Evolutionary conservation across 495 filamentous ascomycete genomes (phyloP), one percentile per base, ranked within the genome.

Genomic region (Penicillium riverlandense): DNA sequence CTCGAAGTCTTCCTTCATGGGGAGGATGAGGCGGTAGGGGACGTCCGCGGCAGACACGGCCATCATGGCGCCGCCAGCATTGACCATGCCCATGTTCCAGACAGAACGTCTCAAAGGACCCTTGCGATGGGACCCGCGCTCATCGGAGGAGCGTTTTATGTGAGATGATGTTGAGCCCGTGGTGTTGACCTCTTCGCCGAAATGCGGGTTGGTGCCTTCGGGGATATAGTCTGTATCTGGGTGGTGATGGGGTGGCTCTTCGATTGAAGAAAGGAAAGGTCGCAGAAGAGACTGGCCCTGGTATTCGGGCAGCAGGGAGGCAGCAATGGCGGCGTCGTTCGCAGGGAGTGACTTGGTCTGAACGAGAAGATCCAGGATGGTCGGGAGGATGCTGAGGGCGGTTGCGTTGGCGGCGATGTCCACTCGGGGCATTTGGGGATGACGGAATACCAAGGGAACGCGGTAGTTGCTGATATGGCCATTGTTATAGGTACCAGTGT

Each of bases 31-130:
- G 9, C 70, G 55, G 41, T 66, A 72, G 2, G 66, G 59, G 7
- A 53, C 35, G 13, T 47, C 54, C 7, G 70, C 61, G 8, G 65
- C 54, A 1, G 59, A 64, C 11, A 68, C 46, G 8, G 61, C 59
- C 11, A 74, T 39, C 44, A 67, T 56, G 0, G 63, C 55, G 13
- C 67, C 69, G 29, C 70, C 70, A 0, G 67, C 66, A 28, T 74
- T 72, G 40, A 74, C 63, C 13, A 72, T 49, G 14, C 65, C 69
- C 35, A 74, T 63, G 41, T 72, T 71, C 69, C 57, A 61, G 27
- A 31, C 46, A 11, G 35, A 37, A 2, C 45, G 51, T 7, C 35
- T 50, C 11, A 32, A 37, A n/a, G 42, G 34, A 14, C 39, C 14
- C n/a, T 45, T 39, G 0, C 43, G 32, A n/a, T 52, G 36, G n/a